These are phyloP conservation scores for Aureobasidium musti DNA, from an alignment of 2,329 filamentous ascomycete species.

Conservation along the genomic window DNA sequence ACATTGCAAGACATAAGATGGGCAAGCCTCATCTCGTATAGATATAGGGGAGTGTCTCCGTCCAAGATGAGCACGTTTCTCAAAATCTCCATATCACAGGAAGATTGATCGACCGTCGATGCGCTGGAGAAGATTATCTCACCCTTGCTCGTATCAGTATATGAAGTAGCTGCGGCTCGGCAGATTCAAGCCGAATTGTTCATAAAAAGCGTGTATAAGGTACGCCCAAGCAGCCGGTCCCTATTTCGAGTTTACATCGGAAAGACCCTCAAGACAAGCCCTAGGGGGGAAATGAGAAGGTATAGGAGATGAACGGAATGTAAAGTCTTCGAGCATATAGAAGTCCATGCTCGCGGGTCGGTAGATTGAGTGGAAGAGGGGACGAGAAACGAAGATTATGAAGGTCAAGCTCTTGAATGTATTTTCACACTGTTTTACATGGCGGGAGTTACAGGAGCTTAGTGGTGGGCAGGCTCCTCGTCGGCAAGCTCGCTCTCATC, in stretches of 20 bases:
- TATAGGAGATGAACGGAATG: background rate
- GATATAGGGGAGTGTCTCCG: background rate
- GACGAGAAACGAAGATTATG: background rate
- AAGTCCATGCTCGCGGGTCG: too few relatives aligned
- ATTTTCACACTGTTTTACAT: conserved; percentile 28
- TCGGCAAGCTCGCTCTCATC: conserved; percentile 31
- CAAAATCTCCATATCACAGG: background rate
- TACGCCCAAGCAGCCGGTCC: background rate
- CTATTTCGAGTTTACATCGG: background rate
- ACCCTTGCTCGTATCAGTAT: background rate
- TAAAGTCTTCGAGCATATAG: background rate
- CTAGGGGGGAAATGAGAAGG: background rate
- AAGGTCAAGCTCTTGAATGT: conserved; percentile 25
- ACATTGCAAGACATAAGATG: background rate
- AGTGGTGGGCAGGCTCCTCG: conserved; percentile 31
- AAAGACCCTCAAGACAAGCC: background rate
- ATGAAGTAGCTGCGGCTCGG: background rate
- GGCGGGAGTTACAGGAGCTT: conserved; percentile 41
- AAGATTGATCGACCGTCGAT: background rate
- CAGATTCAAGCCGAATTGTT: background rate
- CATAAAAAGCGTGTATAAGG: background rate
- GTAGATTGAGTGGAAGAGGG: background rate
- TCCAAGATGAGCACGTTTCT: background rate
- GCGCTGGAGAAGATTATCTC: background rate
- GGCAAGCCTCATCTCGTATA: background rate